A percentile compares a stretch with the other conserved stretches of the same genome.
Conservation (phyloP, 768 basidiomycete species). For the Suillus spraguei region DNA sequence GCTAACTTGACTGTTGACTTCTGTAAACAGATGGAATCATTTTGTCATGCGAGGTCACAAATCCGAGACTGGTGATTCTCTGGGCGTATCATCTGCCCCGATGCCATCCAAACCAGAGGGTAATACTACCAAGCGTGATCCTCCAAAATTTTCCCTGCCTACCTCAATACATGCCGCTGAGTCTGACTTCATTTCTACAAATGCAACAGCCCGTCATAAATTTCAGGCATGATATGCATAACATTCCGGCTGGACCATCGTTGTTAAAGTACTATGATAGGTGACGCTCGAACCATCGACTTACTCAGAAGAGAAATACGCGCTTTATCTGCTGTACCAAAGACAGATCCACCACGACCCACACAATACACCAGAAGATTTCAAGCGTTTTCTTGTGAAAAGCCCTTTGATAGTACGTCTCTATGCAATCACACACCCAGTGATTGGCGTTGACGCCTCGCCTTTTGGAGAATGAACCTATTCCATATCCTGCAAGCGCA, state of each 20-base stretch:
- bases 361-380: slow-evolving; percentile 50
- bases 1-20: background rate
- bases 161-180: slow-evolving; percentile 63
- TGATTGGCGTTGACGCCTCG: slow-evolving; percentile 7
- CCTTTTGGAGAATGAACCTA: slow-evolving; percentile 52
- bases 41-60: slow-evolving; percentile 53
- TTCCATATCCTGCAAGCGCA: slow-evolving; percentile 52
- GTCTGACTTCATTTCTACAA: slow-evolving; percentile 29
- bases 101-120: background rate
- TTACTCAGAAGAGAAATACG: slow-evolving; percentile 80
- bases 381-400: slow-evolving; percentile 77
- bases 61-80: slow-evolving; percentile 22
- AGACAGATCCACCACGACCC: slow-evolving; percentile 73
- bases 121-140: slow-evolving; percentile 7
- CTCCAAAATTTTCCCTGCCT: slow-evolving; percentile 41
- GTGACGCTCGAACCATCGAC: slow-evolving; percentile 75
- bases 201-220: slow-evolving; percentile 42
- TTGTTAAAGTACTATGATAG: slow-evolving; percentile 38
- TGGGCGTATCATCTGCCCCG: background rate
- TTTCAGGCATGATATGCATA: slow-evolving; percentile 54
- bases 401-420: slow-evolving; percentile 68
- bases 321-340: slow-evolving; percentile 79
- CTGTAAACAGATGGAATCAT: slow-evolving; percentile 66
- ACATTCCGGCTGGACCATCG: background rate
- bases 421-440: background rate